Percentiles rank a stretch among this genome's conserved stretches.
Evolutionary conservation across 2,329 filamentous ascomycete genomes (phyloP).

Genomic region (Xylariales sp.): DNA sequence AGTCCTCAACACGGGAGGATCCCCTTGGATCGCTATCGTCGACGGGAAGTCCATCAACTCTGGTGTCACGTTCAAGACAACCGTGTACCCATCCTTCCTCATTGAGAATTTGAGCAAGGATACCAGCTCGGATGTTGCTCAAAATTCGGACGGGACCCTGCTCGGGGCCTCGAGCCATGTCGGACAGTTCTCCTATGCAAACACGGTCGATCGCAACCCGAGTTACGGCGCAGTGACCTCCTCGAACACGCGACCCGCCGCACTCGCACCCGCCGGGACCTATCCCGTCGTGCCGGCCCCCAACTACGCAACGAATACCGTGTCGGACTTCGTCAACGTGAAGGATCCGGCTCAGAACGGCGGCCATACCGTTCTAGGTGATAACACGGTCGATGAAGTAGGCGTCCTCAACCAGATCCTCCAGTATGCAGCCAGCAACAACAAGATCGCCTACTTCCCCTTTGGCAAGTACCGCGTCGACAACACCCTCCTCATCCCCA

Average conservation of each 20-base stretch:
- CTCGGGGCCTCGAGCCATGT: constrained; percentile 28
- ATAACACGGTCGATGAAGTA: constrained; percentile 34
- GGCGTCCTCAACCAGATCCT: constrained; percentile 34
- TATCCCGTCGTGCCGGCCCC: constrained; percentile 34
- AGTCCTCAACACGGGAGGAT: constrained; percentile 31
- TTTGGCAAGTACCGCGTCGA: constrained; percentile 51
- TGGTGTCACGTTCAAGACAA: constrained; percentile 33
- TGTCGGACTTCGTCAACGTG: constrained; percentile 34
- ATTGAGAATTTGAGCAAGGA: constrained; percentile 41
- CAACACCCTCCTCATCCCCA: constrained; percentile 45
- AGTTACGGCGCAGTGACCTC: constrained; percentile 31
- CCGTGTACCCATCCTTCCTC: constrained; percentile 33
- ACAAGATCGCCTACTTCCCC: constrained; percentile 49
- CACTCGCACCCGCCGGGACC: constrained; percentile 31
- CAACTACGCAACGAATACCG: constrained; percentile 31
- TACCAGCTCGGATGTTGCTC: constrained; percentile 30
- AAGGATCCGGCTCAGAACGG: constrained; percentile 36
- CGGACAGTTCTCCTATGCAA: constrained; percentile 37
- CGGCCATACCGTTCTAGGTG: constrained; percentile 30
- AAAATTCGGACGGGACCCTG: constrained; percentile 25
- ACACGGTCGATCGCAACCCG: constrained; percentile 36
- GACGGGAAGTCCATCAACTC: constrained; percentile 37
- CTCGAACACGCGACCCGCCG: constrained; percentile 27
- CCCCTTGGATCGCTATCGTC: constrained; percentile 36
- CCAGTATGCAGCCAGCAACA: constrained; percentile 28